Evolutionary conservation across 768 basidiomycete genomes (phyloP).

Genomic region (Cubamyces sp.): DNA sequence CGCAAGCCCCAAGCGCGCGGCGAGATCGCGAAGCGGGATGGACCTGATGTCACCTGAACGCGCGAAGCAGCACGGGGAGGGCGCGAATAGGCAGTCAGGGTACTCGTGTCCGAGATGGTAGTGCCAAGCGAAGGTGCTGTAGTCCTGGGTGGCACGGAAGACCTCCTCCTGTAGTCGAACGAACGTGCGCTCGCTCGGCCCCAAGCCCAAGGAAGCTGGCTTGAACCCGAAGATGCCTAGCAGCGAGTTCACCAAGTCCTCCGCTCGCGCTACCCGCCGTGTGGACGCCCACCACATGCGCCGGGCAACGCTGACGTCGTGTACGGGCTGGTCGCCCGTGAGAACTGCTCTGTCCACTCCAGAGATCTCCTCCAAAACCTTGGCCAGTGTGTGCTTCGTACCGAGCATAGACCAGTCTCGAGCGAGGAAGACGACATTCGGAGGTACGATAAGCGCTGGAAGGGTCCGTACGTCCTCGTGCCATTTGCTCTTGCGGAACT

Average conservation of each 20-base stretch:
- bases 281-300: slow-evolving; percentile 17
- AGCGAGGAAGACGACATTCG: slow-evolving; percentile 2
- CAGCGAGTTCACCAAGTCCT: slow-evolving; percentile 12
- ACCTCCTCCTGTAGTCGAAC: slow-evolving; percentile 7
- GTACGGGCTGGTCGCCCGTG: neutral
- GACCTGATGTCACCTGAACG: neutral
- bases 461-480: slow-evolving; percentile 1
- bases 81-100: slow-evolving; percentile 1
- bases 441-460: neutral
- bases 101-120: slow-evolving; percentile 1
- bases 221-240: slow-evolving; percentile 13
- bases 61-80: slow-evolving; percentile 1
- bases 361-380: neutral
- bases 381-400: neutral
- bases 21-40: neutral
- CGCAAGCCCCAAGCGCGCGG: neutral
- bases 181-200: slow-evolving; percentile 4
- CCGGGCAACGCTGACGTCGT: slow-evolving; percentile 4
- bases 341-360: neutral
- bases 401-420: slow-evolving; percentile 6
- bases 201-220: neutral
- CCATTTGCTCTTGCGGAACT: slow-evolving; percentile 2
- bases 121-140: slow-evolving; percentile 5
- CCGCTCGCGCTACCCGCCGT: neutral
- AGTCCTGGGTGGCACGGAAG: neutral